Percentiles rank a stretch among this genome's conserved stretches.
Conservation (phyloP, 306 rosid species). For the Castanospermum australe region DNA sequence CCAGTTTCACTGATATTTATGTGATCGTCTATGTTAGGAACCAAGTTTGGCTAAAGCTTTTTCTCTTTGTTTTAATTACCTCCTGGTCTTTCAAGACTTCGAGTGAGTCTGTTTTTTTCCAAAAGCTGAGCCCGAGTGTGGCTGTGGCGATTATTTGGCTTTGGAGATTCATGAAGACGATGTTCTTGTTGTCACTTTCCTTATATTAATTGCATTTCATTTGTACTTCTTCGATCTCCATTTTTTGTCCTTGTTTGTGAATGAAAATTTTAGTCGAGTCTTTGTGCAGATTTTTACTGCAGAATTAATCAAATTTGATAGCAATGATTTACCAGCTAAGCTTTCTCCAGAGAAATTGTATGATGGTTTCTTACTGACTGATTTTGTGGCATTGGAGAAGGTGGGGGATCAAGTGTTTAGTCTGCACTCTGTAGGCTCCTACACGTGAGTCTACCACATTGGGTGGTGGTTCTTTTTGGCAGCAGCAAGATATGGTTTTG, state of each 20-base stretch:
- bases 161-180: neutral
- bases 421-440: neutral
- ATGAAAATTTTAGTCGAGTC: neutral
- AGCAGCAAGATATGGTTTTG: slow-evolving; percentile 41
- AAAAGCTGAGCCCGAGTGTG: slow-evolving; percentile 1
- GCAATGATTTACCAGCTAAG: neutral
- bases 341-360: neutral
- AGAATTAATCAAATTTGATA: slow-evolving; percentile 1
- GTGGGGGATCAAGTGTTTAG: neutral
- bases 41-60: neutral
- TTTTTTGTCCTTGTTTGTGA: neutral
- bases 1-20: neutral
- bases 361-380: neutral
- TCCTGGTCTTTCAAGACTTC: neutral
- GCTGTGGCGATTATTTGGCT: neutral
- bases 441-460: slow-evolving; percentile 11
- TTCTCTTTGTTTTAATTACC: neutral
- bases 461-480: slow-evolving; percentile 41
- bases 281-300: neutral
- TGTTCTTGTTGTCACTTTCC: neutral
- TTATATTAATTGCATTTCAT: neutral
- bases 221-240: neutral
- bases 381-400: neutral
- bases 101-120: neutral
- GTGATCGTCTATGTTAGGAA: neutral